phyloP scores from a whole-genome alignment of 768 basidiomycete species.

The Suillus subalutaceus region DNA sequence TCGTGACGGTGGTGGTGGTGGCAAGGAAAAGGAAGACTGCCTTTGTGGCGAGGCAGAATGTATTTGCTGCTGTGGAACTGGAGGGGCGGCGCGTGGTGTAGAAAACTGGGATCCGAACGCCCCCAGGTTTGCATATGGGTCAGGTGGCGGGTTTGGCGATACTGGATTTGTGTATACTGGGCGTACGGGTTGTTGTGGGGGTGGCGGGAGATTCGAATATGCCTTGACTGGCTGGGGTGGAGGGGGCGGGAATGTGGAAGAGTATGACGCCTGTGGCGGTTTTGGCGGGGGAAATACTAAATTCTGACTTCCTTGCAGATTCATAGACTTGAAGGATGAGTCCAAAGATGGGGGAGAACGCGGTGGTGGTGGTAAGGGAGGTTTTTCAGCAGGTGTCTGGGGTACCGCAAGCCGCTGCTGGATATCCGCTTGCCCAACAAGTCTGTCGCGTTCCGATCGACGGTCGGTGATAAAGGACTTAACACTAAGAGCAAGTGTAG shows the following conservation, averaged over 20 bases:
- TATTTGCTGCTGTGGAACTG: conserved; percentile 25
- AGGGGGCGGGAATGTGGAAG: conserved; percentile 17
- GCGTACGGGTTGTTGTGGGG: conserved; percentile 32
- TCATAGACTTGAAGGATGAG: conserved; percentile 61
- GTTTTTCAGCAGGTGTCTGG: conserved; percentile 49
- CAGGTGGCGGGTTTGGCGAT: conserved; percentile 23
- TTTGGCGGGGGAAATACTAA: conserved; percentile 30
- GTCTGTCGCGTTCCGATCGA: conserved; percentile 66
- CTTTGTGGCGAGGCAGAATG: conserved; percentile 25
- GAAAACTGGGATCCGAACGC: conserved; percentile 26
- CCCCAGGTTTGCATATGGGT: conserved; percentile 41
- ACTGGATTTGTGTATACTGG: conserved; percentile 24
- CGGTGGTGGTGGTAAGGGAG: conserved; percentile 46
- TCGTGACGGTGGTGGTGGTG: conserved; percentile 23
- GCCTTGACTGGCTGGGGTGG: conserved; percentile 26
- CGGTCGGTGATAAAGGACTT: conserved; percentile 66
- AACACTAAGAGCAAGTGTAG: conserved; percentile 58
- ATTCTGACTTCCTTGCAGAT: conserved; percentile 36
- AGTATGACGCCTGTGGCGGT: conserved; percentile 32
- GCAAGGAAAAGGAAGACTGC: conserved; percentile 27
- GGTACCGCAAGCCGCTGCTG: conserved; percentile 61
- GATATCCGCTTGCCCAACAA: conserved; percentile 71
- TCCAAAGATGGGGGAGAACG: conserved; percentile 44
- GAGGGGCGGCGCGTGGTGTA: conserved; percentile 6
- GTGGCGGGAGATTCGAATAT: conserved; percentile 19